Evolutionary conservation across 2,329 filamentous ascomycete species (phyloP).

Genomic region (Fusarium stilboides): DNA sequence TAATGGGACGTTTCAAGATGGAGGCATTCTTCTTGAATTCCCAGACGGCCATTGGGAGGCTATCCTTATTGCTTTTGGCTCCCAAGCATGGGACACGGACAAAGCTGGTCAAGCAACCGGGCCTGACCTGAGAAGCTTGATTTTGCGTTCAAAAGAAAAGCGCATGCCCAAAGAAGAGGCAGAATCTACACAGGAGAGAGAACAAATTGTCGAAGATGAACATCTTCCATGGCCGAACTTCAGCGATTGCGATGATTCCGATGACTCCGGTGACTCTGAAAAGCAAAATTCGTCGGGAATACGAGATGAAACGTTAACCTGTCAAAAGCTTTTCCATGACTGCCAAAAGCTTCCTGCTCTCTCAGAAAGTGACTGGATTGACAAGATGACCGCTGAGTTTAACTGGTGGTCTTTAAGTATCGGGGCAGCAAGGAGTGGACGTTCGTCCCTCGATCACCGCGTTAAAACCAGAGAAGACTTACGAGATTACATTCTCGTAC

Average conservation of each 20-base stretch:
- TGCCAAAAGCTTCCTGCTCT: background rate
- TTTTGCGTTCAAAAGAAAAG: no score
- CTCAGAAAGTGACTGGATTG: background rate
- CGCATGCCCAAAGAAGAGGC: no score
- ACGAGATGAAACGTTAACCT: background rate
- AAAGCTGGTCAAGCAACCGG: background rate
- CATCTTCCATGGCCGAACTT: background rate
- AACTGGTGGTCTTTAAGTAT: constrained; percentile 10
- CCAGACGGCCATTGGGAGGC: background rate
- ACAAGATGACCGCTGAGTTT: constrained; percentile 7
- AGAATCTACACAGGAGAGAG: no score
- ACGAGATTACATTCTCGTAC: background rate
- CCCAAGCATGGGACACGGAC: background rate
- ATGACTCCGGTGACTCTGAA: no score
- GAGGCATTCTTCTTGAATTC: background rate
- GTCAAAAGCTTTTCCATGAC: background rate
- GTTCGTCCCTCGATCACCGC: background rate
- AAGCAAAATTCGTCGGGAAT: background rate
- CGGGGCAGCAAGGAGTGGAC: background rate
- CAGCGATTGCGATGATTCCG: no score
- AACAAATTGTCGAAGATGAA: no score
- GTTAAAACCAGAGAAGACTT: background rate
- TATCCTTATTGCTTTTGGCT: background rate
- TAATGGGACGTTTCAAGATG: background rate
- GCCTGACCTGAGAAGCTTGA: background rate